Evolutionary conservation across 1,284 basidiomycete genomes (phyloP), one percentile per base, ranked within the genome.

Genomic region (Pseudozyma thailandica): DNA sequence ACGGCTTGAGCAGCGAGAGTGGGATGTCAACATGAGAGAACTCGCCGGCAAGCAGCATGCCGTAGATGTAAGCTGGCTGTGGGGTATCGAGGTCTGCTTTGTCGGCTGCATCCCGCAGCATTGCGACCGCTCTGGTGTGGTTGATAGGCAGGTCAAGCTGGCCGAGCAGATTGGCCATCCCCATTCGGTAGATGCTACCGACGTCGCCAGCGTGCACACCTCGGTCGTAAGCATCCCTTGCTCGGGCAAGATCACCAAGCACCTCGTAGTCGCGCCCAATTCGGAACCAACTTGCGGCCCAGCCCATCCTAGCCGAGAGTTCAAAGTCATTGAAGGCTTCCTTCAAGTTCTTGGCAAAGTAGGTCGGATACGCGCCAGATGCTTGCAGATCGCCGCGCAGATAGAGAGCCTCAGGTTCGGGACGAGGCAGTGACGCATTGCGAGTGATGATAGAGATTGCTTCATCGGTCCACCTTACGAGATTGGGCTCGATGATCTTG

Each of bases 211-310:
- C 84, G 64, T 88, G 88, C 28, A 89, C 92, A 15, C 80, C 93
- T 7, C 91, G 87, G 72, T 92, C 90, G 79, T 93, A 94, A 72
- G 92, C 94, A 38, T 92, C 90, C 44, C 85, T 87, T 0, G 93
- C 92, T 35, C 90, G 88, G 0, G 82, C 63, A 9, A 75, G 45
- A 81, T 95, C 92, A 23, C 88, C 88, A 62, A 94, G 92, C 51
- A 88, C 89, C 84, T 97, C 94, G 81, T 97, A 96, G 75, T 96
- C 94, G 26, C 90, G 85, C 0, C 93, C 94, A 3, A 96, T 88
- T 43, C 90, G 87, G 84, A 93, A 96, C 94, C 94, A 97, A 0
- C 74, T 77, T 13, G 79, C 64, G 9, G 80, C 71, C 51, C 61
- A 79, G 4, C 81, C 81, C 63, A 77, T 65, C 9, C 81, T 64